Base-by-base conservation (phyloP, 2,329 filamentous ascomycete genomes). In the Ceratocystis albifundus region DNA sequence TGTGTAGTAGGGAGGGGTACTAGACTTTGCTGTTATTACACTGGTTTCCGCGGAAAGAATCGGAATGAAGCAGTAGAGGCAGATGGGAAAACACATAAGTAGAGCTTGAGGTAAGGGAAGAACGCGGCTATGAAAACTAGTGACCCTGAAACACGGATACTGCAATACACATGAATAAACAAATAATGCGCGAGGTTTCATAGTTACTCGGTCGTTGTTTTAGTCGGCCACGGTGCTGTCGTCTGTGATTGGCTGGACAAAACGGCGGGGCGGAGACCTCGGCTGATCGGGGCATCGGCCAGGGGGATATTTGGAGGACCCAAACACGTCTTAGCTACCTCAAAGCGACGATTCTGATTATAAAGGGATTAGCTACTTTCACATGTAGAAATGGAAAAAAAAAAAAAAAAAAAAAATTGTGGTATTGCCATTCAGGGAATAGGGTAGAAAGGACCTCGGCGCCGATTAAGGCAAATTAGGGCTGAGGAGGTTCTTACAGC, bases 241-340 rank as follows among this genome's bases (percentile, higher is more conserved):
- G 55, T 17, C 32, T 59, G 55, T 59, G 55, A 59, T 59, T 59
- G 45, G 61, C 44, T 67, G 62, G 57, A 53, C 32, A 17, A 12
- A 20, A 20, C 62, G 62, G 62, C 55, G 36, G 55, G 50, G 66
- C 66, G 62, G 61, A 67, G 53, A 67, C 55, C 66, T 65, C 62
- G 62, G 66, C 32, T 65, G 50, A 41, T 67, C 55, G 50, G 64
- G 20, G 53, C 32, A 61, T 61, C 66, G 66, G 66, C 41, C 66
- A 48, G 57, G 66, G 62, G 65, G 65, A 66, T 55, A 48, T 59
- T 59, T 59, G 25, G 25, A 20, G 25, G 12, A n/a, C 55, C 8
- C n/a, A n/a, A 28, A 17, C 12, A 36, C 17, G 4, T 59, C 15
- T 36, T 59, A 59, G 25, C 36, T 15, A 41, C n/a, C n/a, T 22